phyloP scores from a whole-genome alignment of 768 basidiomycete species.

The Suillus paluster region DNA sequence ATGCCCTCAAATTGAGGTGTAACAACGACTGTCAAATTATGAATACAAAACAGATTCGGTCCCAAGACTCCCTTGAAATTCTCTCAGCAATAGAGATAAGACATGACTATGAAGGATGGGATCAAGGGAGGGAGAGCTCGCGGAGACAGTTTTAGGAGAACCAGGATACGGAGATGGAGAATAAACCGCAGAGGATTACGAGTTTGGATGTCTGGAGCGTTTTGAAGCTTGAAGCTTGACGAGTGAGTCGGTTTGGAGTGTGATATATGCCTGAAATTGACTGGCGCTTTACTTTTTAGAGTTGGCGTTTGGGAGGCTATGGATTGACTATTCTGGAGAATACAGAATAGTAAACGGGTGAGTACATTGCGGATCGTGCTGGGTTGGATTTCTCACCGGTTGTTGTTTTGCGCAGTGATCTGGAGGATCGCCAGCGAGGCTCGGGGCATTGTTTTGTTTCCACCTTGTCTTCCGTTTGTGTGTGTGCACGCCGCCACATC shows the following conservation, averaged over 20 bases:
- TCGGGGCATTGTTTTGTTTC: neutral
- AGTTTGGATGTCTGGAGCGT: conserved; percentile 90
- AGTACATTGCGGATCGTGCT: neutral
- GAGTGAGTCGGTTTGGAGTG: conserved; percentile 57
- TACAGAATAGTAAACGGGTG: conserved; percentile 87
- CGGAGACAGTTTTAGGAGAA: conserved; percentile 55
- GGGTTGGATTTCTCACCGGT: neutral
- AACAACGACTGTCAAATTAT: too few species aligned
- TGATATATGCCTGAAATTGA: neutral
- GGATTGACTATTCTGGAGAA: conserved; percentile 93
- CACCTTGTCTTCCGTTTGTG: neutral
- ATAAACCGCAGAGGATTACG: conserved; percentile 61
- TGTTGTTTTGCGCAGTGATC: neutral
- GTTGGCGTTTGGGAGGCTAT: conserved; percentile 90
- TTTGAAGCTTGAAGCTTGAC: conserved; percentile 84
- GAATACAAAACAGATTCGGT: too few species aligned
- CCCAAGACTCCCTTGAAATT: too few species aligned
- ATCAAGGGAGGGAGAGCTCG: conserved; percentile 72
- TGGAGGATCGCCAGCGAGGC: conserved; percentile 3
- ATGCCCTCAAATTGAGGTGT: too few species aligned
- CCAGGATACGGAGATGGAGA: conserved; percentile 48
- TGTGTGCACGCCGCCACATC: neutral
- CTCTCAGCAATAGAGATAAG: conserved; percentile 90
- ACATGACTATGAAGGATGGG: conserved; percentile 88
- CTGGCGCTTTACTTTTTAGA: conserved; percentile 49